Percentiles rank a stretch among this genome's conserved stretches.
These are phyloP conservation scores for Phlyctochytrium arcticum DNA, from an alignment of 192 early-diverging fungal genomes.

Conservation along the genomic window DNA sequence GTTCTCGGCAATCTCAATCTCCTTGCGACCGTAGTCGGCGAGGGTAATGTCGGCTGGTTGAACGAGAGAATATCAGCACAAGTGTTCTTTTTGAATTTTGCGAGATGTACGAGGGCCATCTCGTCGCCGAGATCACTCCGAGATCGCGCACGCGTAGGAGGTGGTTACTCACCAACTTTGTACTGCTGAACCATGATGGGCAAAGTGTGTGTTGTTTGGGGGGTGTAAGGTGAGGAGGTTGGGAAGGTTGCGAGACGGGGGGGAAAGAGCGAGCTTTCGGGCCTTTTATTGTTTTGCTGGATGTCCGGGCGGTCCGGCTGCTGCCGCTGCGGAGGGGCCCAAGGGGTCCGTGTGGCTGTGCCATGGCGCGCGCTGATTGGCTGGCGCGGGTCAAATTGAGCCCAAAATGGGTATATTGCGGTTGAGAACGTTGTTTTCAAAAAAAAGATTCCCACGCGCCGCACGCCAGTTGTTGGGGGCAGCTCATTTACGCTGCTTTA, in stretches of 20 bases:
- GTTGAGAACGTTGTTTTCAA: too few relatives aligned
- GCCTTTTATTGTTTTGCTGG: too few relatives aligned
- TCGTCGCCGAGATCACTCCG: background rate
- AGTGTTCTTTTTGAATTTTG: background rate
- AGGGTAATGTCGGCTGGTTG: slow-evolving; percentile 78
- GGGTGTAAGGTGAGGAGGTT: background rate
- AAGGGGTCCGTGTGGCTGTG: too few relatives aligned
- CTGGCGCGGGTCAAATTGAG: too few relatives aligned
- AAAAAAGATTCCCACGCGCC: too few relatives aligned
- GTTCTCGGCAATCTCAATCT: slow-evolving; percentile 90
- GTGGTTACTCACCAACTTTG: slow-evolving; percentile 35
- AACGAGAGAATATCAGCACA: background rate
- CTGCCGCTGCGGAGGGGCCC: too few relatives aligned
- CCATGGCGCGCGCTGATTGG: too few relatives aligned
- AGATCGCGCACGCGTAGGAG: background rate
- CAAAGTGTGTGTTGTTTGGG: background rate
- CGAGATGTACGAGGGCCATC: background rate
- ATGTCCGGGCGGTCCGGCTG: too few relatives aligned
- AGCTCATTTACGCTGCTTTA: too few relatives aligned
- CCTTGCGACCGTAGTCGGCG: slow-evolving; percentile 94
- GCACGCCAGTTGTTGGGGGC: too few relatives aligned
- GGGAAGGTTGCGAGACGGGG: background rate
- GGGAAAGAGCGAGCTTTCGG: background rate
- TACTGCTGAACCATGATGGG: slow-evolving; percentile 29
- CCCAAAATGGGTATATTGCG: too few relatives aligned